A percentile compares a stretch with the other conserved stretches of the same genome.
Evolutionary conservation across 108 stramenopile genomes (phyloP).

Genomic region (Cafeteria roenbergensis): DNA sequence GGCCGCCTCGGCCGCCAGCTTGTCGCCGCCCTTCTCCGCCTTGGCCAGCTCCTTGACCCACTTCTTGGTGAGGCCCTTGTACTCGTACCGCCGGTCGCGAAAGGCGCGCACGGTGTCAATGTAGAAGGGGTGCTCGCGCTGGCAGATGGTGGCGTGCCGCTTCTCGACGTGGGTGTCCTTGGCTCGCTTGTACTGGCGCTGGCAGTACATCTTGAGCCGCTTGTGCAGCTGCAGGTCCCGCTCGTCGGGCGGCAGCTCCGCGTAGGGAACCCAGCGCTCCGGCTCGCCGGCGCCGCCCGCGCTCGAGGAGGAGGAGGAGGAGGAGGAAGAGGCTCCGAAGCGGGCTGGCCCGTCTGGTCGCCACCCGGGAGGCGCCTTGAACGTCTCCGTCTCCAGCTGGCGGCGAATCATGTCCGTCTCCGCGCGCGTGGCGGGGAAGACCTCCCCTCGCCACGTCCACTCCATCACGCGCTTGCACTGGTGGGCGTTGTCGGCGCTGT

Average conservation of each 20-base stretch:
- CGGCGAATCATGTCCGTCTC: conserved; percentile 71
- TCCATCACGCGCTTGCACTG: conserved; percentile 87
- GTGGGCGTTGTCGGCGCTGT: conserved; percentile 60
- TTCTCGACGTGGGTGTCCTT: conserved; percentile 85
- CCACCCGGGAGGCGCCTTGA: background rate
- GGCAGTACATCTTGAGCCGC: conserved; percentile 76
- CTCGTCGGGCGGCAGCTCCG: conserved; percentile 58
- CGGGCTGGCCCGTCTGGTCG: no score
- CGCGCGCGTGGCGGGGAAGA: conserved; percentile 62
- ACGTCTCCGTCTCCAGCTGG: conserved; percentile 68
- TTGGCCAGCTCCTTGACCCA: conserved; percentile 54
- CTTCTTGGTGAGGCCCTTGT: conserved; percentile 84
- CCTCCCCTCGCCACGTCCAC: conserved; percentile 97
- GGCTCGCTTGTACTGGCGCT: conserved; percentile 84
- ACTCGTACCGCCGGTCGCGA: conserved; percentile 93
- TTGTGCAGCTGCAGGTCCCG: conserved; percentile 60
- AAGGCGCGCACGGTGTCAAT: conserved; percentile 94
- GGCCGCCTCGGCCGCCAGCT: conserved; percentile 69
- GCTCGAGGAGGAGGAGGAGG: background rate
- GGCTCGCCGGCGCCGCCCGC: conserved; percentile 15
- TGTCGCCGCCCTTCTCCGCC: conserved; percentile 53
- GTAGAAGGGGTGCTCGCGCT: conserved; percentile 98
- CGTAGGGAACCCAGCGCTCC: conserved; percentile 58
- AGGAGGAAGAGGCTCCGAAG: background rate
- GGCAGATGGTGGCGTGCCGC: conserved; percentile 78